phyloP scores from a whole-genome alignment of 2,329 filamentous ascomycete genomes.

The Ambrosiella cleistominuta region DNA sequence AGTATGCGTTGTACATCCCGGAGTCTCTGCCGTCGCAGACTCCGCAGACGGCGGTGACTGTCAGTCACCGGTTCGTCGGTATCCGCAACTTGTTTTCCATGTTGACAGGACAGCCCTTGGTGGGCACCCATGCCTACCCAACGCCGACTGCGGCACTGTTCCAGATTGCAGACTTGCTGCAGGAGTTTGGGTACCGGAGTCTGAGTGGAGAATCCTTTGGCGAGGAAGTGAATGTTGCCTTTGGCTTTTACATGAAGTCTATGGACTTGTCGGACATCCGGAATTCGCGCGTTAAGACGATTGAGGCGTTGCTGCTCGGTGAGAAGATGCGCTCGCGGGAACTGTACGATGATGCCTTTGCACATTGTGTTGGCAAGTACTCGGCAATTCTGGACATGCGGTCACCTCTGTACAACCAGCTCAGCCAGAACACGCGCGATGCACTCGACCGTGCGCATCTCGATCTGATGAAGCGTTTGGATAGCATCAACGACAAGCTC shows the following conservation, averaged over 20 bases:
- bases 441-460: constrained; percentile 68
- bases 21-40: constrained; percentile 20
- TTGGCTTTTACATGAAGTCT: constrained; percentile 61
- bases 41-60: constrained; percentile 16
- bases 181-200: constrained; percentile 39
- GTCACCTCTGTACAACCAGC: constrained; percentile 49
- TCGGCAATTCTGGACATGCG: constrained; percentile 50
- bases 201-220: constrained; percentile 42
- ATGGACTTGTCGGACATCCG: constrained; percentile 63
- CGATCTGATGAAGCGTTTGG: constrained; percentile 57
- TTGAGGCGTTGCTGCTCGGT: constrained; percentile 76
- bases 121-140: constrained; percentile 36
- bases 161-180: constrained; percentile 34
- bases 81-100: constrained; percentile 51
- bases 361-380: constrained; percentile 79
- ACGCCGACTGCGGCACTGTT: constrained; percentile 37
- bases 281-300: constrained; percentile 66
- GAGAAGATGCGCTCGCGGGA: constrained; percentile 68
- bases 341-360: constrained; percentile 81
- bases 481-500: constrained; percentile 54
- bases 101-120: constrained; percentile 43
- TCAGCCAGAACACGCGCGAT: constrained; percentile 55
- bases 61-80: constrained; percentile 33
- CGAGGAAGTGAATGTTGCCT: constrained; percentile 43
- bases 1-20: constrained; percentile 38